A percentile compares a stretch with the other conserved stretches of the same genome.
These are phyloP conservation scores for Ogataea wickerhamii DNA, from an alignment of 805 yeast genomes.

Conservation along the genomic window DNA sequence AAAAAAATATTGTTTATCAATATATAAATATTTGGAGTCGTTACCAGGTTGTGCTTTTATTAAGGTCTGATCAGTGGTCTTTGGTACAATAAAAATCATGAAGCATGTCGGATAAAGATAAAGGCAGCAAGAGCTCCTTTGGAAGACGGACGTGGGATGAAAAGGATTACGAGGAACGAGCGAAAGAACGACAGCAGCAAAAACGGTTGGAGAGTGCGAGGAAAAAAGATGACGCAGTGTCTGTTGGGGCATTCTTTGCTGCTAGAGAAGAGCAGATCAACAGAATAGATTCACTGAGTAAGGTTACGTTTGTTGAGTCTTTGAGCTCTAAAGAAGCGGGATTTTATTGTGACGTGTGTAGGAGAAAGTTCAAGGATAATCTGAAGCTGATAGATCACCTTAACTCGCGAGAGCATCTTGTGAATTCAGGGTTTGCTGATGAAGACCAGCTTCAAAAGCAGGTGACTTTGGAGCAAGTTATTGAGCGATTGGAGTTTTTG, in stretches of 20 bases:
- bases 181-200: conserved; percentile 26
- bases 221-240: conserved; percentile 12
- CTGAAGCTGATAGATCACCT: conserved; percentile 79
- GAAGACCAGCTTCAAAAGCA: conserved; percentile 28
- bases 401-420: conserved; percentile 66
- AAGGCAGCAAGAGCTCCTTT: conserved; percentile 5
- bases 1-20: too few species aligned
- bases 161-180: conserved; percentile 54
- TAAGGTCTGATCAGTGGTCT: too few species aligned
- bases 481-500: conserved; percentile 34
- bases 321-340: conserved; percentile 57
- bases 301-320: conserved; percentile 24
- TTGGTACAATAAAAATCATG: too few species aligned
- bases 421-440: conserved; percentile 35
- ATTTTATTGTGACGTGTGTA: conserved; percentile 78
- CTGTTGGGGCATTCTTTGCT: conserved; percentile 20
- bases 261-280: conserved; percentile 21
- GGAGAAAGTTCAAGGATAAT: conserved; percentile 77
- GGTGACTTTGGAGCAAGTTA: conserved; percentile 49
- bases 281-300: conserved; percentile 24
- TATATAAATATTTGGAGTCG: too few species aligned
- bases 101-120: too few species aligned
- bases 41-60: too few species aligned
- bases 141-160: conserved; percentile 76
- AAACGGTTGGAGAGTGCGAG: conserved; percentile 8